phyloP scores from a whole-genome alignment of 768 basidiomycete genomes.

The Naganishia vishniacii region DNA sequence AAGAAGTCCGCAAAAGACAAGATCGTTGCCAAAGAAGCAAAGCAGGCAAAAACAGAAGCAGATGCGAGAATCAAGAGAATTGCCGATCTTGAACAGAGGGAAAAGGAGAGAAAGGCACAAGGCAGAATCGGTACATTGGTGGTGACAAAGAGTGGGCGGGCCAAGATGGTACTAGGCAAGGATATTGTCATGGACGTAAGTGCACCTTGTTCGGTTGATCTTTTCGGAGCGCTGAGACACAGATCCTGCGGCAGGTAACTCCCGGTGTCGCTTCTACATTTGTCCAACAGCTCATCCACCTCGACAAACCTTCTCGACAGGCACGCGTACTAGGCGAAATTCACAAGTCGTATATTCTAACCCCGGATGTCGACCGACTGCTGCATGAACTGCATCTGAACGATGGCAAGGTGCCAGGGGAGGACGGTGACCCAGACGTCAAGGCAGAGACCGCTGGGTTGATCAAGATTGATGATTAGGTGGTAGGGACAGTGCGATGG shows the following conservation, averaged over 20 bases:
- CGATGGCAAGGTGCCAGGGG: slow-evolving; percentile 43
- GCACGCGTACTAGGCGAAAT: slow-evolving; percentile 77
- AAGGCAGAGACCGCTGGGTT: slow-evolving; percentile 4
- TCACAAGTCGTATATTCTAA: slow-evolving; percentile 73
- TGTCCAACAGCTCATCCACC: slow-evolving; percentile 74
- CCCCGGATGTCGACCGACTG: slow-evolving; percentile 74
- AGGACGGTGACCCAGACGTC: slow-evolving; percentile 18
- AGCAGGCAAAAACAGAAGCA: slow-evolving; percentile 27
- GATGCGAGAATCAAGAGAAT: slow-evolving; percentile 5
- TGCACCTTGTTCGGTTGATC: slow-evolving; percentile 18
- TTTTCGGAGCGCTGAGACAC: too few relatives aligned
- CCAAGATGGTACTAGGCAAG: slow-evolving; percentile 77
- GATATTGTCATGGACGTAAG: slow-evolving; percentile 77
- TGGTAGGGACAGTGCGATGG: not conserved
- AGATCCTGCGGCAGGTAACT: slow-evolving; percentile 56
- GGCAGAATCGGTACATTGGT: slow-evolving; percentile 79
- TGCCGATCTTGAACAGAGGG: slow-evolving; percentile 30
- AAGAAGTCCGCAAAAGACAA: slow-evolving; percentile 33
- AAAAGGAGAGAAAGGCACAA: slow-evolving; percentile 51
- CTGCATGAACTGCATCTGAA: slow-evolving; percentile 60
- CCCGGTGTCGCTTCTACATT: slow-evolving; percentile 80
- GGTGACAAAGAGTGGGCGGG: slow-evolving; percentile 73
- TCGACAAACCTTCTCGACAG: slow-evolving; percentile 60
- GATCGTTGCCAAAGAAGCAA: slow-evolving; percentile 36
- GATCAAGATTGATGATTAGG: slow-evolving; percentile 14